Conservation (phyloP, 306 rosid genomes). For the Canavalia ensiformis region DNA sequence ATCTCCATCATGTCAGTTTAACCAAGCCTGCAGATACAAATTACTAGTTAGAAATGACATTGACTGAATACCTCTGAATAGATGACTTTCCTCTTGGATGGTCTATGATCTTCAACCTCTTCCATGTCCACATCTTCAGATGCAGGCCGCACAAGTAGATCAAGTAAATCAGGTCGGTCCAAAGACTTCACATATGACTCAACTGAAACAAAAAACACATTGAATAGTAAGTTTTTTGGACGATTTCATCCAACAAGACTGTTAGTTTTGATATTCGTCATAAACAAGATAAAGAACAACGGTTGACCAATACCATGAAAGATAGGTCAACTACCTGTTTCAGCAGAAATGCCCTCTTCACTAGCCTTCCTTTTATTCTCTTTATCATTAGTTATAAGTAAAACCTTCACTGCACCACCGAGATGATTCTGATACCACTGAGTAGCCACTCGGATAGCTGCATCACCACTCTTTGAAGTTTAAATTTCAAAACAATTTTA, state of each 20-base stretch:
- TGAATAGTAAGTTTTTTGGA: constrained; percentile 39
- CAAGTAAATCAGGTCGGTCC: constrained; percentile 85
- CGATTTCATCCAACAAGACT: neutral
- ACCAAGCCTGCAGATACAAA: constrained; percentile 32
- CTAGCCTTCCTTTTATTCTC: constrained; percentile 91
- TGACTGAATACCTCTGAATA: constrained; percentile 71
- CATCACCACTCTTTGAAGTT: constrained; percentile 50
- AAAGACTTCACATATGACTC: constrained; percentile 91
- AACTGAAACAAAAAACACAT: constrained; percentile 64
- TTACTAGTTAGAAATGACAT: constrained; percentile 24
- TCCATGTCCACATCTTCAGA: constrained; percentile 84
- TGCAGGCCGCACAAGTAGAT: constrained; percentile 83
- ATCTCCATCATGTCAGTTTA: constrained; percentile 27
- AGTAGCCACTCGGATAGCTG: constrained; percentile 96
- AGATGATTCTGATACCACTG: constrained; percentile 98
- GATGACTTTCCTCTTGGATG: constrained; percentile 85
- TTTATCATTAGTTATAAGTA: constrained; percentile 89
- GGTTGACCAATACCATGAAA: constrained; percentile 26
- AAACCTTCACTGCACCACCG: constrained; percentile 72
- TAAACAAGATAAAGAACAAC: constrained; percentile 22
- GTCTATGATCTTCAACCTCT: constrained; percentile 89
- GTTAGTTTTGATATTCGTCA: neutral
- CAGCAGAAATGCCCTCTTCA: constrained; percentile 93
- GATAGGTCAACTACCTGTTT: constrained; percentile 73
- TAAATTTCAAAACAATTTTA: constrained; percentile 34